These are phyloP conservation scores for Tylopilus balloui DNA, from an alignment of 768 basidiomycete genomes.

Conservation along the genomic window DNA sequence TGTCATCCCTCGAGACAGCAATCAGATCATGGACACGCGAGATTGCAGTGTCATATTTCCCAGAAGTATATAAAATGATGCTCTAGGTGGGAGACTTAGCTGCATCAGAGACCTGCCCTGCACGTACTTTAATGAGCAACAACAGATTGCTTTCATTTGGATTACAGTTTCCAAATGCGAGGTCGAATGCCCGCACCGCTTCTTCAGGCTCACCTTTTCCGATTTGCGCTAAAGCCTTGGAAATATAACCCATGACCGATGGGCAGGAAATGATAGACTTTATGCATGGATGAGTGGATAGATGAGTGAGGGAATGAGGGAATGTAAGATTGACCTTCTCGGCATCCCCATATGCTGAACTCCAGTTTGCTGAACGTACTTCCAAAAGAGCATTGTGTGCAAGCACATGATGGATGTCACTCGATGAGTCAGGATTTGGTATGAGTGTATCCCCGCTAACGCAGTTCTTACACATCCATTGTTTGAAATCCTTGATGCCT, in stretches of 20 bases:
- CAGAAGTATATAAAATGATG: neutral
- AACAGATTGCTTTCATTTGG: neutral
- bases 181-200: neutral
- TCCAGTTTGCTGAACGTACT: neutral
- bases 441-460: no score
- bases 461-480: no score
- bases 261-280: neutral
- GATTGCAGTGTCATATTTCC: neutral
- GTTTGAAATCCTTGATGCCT: no score
- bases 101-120: no score
- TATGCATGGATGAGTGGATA: no score
- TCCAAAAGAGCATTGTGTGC: neutral
- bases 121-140: neutral
- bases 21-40: neutral
- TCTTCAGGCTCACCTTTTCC: neutral
- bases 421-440: neutral
- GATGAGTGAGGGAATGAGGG: no score
- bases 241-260: neutral
- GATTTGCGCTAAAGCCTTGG: no score
- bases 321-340: neutral
- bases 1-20: neutral
- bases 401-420: neutral
- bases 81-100: no score
- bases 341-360: neutral
- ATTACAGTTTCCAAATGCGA: neutral